Conservation (phyloP, 78 protist genomes). For the Anaeramoeba flamelloides region DNA sequence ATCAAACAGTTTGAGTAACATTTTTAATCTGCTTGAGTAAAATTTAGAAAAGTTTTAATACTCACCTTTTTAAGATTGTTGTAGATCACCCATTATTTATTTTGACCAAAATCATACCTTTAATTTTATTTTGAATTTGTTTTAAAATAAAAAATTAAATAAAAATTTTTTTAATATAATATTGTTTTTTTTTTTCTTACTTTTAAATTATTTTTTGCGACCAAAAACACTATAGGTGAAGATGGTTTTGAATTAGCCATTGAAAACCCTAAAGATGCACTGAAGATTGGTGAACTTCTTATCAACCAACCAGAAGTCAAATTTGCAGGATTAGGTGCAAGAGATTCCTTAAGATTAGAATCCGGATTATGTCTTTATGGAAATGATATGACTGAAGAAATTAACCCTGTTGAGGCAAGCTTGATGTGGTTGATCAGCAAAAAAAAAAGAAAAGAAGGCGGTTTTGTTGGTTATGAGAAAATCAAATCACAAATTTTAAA, state of each 20-base stretch:
- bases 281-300: constrained; percentile 29
- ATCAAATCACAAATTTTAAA: constrained; percentile 49
- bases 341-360: constrained; percentile 85
- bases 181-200: too few relatives aligned
- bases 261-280: constrained; percentile 8
- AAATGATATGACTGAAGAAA: constrained; percentile 62
- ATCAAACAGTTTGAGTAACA: too few relatives aligned
- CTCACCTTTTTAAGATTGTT: too few relatives aligned
- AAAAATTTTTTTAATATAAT: too few relatives aligned
- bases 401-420: constrained; percentile 61
- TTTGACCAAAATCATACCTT: too few relatives aligned
- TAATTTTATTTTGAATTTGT: too few relatives aligned
- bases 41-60: too few relatives aligned
- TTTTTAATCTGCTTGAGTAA: too few relatives aligned
- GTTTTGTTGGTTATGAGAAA: constrained; percentile 63
- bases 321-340: constrained; percentile 81
- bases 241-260: constrained; percentile 81
- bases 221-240: too few relatives aligned
- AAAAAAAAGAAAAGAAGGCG: constrained; percentile 53
- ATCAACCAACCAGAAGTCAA: constrained; percentile 24
- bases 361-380: constrained; percentile 94
- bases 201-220: too few relatives aligned
- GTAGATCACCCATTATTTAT: too few relatives aligned
- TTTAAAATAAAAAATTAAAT: too few relatives aligned
- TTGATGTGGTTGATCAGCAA: constrained; percentile 64